Conservation (phyloP, 371 early-diverging fungal genomes). For the Mucor piriformis region DNA sequence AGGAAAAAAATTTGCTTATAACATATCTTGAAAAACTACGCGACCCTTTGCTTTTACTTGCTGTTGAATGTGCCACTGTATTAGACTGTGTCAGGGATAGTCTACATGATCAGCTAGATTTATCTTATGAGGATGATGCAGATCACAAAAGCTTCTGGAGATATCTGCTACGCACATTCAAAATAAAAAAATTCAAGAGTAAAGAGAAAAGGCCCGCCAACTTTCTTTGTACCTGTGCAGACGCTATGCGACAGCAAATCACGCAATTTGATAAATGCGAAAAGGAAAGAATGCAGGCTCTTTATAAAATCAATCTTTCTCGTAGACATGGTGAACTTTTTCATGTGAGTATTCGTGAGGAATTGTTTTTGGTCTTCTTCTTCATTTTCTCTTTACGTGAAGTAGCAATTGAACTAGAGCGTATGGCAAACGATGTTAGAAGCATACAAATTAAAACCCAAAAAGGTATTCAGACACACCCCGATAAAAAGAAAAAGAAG, state of each 20-base stretch:
- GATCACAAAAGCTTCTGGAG: slow-evolving; percentile 25
- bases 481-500: slow-evolving; percentile 29
- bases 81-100: slow-evolving; percentile 49
- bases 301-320: slow-evolving; percentile 37
- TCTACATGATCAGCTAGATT: slow-evolving; percentile 42
- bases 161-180: slow-evolving; percentile 28
- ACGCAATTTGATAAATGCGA: slow-evolving; percentile 41
- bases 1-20: slow-evolving; percentile 48
- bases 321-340: slow-evolving; percentile 35
- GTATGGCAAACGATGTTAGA: slow-evolving; percentile 40
- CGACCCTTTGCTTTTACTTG: slow-evolving; percentile 52
- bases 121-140: slow-evolving; percentile 49
- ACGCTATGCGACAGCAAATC: slow-evolving; percentile 26
- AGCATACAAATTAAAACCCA: slow-evolving; percentile 24
- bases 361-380: slow-evolving; percentile 62
- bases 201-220: slow-evolving; percentile 1
- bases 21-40: slow-evolving; percentile 55
- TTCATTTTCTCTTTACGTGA: slow-evolving; percentile 63
- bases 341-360: slow-evolving; percentile 55
- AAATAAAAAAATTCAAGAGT: slow-evolving; percentile 10
- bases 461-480: slow-evolving; percentile 13
- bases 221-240: slow-evolving; percentile 29
- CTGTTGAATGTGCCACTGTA: slow-evolving; percentile 46
- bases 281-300: slow-evolving; percentile 38
- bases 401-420: slow-evolving; percentile 50